Conservation (phyloP, 2,329 filamentous ascomycete species). For the Ophiostoma sp. region DNA sequence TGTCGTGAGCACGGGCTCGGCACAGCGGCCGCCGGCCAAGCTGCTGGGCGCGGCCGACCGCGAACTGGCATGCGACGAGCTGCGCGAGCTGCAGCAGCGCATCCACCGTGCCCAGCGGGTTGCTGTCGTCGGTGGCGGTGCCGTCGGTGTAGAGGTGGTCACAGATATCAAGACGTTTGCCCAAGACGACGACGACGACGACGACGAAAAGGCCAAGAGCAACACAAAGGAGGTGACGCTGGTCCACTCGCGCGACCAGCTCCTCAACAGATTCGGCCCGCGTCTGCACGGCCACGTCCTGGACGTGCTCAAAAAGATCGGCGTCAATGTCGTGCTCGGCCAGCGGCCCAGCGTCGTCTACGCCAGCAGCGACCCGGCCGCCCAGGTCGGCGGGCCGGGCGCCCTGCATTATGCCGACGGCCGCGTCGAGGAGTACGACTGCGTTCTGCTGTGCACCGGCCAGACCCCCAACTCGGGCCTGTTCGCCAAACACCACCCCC, state of each 20-base stretch:
- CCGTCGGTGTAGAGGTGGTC: slow-evolving; percentile 57
- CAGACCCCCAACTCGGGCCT: slow-evolving; percentile 53
- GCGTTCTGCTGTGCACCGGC: slow-evolving; percentile 50
- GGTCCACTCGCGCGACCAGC: slow-evolving; percentile 51
- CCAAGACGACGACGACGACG: slow-evolving; percentile 26
- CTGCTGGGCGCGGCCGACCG: slow-evolving; percentile 43
- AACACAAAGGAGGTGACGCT: slow-evolving; percentile 48
- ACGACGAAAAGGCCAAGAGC: slow-evolving; percentile 35
- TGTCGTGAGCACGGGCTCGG: slow-evolving; percentile 53
- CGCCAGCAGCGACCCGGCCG: slow-evolving; percentile 32
- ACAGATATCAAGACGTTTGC: slow-evolving; percentile 48
- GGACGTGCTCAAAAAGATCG: slow-evolving; percentile 42
- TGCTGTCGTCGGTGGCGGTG: slow-evolving; percentile 54
- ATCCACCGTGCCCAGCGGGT: slow-evolving; percentile 42
- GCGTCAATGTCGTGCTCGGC: slow-evolving; percentile 47
- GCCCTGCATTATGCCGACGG: slow-evolving; percentile 37
- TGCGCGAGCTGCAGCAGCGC: slow-evolving; percentile 43
- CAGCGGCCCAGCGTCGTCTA: slow-evolving; percentile 43
- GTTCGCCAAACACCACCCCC: slow-evolving; percentile 39
- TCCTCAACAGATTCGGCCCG: slow-evolving; percentile 41
- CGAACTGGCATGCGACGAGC: slow-evolving; percentile 38
- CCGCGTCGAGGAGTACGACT: slow-evolving; percentile 38
- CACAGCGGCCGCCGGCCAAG: slow-evolving; percentile 43
- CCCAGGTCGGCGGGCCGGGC: slow-evolving; percentile 33
- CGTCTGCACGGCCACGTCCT: slow-evolving; percentile 32